phyloP scores from a whole-genome alignment of 768 basidiomycete species.

The Royoungia palumana region DNA sequence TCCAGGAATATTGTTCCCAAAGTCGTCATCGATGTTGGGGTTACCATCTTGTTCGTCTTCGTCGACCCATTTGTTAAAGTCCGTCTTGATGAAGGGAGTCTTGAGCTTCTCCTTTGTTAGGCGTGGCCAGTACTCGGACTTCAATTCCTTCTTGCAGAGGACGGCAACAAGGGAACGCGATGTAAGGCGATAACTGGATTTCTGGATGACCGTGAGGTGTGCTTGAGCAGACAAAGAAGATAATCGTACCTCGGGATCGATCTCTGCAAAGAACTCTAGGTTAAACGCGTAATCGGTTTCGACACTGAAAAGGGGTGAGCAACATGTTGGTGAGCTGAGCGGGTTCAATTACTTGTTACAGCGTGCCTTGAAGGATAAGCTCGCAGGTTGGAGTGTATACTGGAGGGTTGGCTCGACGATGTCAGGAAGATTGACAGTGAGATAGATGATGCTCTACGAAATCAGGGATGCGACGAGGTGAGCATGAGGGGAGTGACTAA shows the following conservation, averaged over 20 bases:
- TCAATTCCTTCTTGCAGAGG: conserved; percentile 76
- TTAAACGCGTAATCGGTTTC: conserved; percentile 70
- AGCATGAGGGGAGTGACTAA: conserved; percentile 27
- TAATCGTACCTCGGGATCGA: conserved; percentile 64
- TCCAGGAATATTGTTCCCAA: conserved; percentile 36
- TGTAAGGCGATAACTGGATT: conserved; percentile 49
- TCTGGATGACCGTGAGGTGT: conserved; percentile 14
- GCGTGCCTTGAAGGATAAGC: conserved; percentile 61
- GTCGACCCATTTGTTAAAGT: conserved; percentile 94
- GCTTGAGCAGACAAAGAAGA: background rate
- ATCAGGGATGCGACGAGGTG: background rate
- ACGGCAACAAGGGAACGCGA: conserved; percentile 65
- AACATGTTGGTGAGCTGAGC: background rate
- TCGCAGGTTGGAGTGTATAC: conserved; percentile 55
- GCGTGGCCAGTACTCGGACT: conserved; percentile 87
- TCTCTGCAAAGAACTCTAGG: conserved; percentile 71
- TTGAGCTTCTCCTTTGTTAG: conserved; percentile 85
- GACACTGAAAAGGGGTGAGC: conserved; percentile 25
- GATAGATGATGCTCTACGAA: conserved; percentile 75
- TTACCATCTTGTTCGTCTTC: conserved; percentile 92
- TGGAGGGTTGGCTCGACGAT: conserved; percentile 57
- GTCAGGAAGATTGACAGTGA: conserved; percentile 83
- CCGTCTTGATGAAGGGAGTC: conserved; percentile 85
- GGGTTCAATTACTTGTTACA: conserved; percentile 52
- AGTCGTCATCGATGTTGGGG: conserved; percentile 37